Evolutionary conservation across 2,329 filamentous ascomycete species (phyloP).

Genomic region (Cercospora sp.): DNA sequence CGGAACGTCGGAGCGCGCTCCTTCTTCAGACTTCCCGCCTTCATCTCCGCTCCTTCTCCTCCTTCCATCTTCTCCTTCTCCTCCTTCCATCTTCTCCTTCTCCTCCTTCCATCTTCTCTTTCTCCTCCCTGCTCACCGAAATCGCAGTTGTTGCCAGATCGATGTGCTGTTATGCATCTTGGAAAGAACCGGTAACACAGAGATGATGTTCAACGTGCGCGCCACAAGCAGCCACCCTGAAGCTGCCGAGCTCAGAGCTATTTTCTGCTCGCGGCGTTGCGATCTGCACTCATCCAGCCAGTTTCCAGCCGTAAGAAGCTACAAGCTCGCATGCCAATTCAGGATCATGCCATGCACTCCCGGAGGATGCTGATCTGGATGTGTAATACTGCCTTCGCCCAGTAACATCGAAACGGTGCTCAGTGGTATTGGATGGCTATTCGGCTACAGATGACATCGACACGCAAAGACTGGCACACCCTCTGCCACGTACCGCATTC

Average conservation of each 20-base stretch:
- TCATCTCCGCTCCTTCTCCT: background rate
- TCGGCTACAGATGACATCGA: background rate
- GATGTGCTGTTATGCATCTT: background rate
- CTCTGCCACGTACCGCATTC: conserved; percentile 3
- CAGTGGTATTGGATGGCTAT: background rate
- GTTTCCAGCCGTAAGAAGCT: background rate
- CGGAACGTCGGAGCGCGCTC: background rate
- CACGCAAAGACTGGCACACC: background rate
- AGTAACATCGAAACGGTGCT: background rate
- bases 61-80: background rate
- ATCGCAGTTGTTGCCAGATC: background rate
- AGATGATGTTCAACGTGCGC: background rate
- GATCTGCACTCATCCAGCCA: background rate
- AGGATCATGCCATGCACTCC: background rate
- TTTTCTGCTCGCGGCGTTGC: background rate
- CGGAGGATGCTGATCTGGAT: background rate
- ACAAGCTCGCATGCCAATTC: conserved; percentile 1
- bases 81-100: too few species aligned
- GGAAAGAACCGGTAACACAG: background rate
- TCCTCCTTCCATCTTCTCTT: background rate
- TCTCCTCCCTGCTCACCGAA: background rate
- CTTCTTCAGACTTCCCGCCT: background rate
- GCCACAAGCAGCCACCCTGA: background rate
- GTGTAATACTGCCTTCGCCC: background rate
- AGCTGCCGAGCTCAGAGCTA: background rate